phyloP scores from a whole-genome alignment of 495 filamentous ascomycete genomes.

The Aspergillus steynii region DNA sequence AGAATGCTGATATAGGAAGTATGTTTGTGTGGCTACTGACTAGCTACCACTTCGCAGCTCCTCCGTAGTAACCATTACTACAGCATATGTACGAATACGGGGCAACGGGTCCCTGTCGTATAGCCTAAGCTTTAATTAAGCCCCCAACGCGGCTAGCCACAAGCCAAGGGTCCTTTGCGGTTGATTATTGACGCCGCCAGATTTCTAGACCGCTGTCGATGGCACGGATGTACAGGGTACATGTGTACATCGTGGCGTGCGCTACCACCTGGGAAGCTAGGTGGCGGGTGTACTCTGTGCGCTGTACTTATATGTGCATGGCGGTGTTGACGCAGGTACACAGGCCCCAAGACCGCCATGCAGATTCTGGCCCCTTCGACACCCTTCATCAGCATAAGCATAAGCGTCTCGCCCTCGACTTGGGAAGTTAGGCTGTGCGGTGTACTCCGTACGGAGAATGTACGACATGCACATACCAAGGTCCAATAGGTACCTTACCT shows the following conservation, averaged over 20 bases:
- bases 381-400: too few relatives aligned
- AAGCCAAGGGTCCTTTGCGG: background rate
- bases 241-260: background rate
- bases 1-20: background rate
- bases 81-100: background rate
- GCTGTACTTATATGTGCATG: background rate
- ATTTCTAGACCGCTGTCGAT: background rate
- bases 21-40: background rate
- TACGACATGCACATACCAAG: background rate
- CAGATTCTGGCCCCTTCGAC: background rate
- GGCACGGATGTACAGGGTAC: background rate
- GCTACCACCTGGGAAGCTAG: background rate
- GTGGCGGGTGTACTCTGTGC: too few relatives aligned
- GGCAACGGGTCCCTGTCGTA: background rate
- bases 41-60: background rate
- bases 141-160: slow-evolving; percentile 14
- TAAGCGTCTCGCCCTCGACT: background rate
- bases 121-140: slow-evolving; percentile 22
- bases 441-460: background rate
- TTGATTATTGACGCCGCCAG: background rate
- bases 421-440: too few relatives aligned
- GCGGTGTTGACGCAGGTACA: background rate
- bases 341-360: background rate
- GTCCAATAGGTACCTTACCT: background rate
- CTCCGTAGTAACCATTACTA: too few relatives aligned